These are phyloP conservation scores for Lecanicillium sp. DNA, from an alignment of 2,329 filamentous ascomycete genomes.

Conservation along the genomic window DNA sequence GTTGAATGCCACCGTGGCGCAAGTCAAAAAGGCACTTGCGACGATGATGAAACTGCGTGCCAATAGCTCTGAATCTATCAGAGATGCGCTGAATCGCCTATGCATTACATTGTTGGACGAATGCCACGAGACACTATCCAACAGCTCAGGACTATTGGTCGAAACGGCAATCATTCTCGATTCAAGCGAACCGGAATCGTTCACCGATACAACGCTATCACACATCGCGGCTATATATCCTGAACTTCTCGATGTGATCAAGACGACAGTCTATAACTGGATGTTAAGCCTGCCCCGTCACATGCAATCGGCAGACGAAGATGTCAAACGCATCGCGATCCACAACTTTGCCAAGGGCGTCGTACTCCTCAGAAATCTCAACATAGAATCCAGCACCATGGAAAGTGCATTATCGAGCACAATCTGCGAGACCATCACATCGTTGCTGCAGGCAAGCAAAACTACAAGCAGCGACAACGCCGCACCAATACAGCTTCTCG, in stretches of 20 bases:
- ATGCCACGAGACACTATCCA: slow-evolving; percentile 65
- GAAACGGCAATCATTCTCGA: slow-evolving; percentile 74
- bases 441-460: slow-evolving; percentile 25
- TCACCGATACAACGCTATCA: slow-evolving; percentile 46
- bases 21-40: slow-evolving; percentile 77
- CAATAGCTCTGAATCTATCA: slow-evolving; percentile 65
- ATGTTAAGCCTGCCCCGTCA: slow-evolving; percentile 70
- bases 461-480: slow-evolving; percentile 13
- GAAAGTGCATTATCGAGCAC: slow-evolving; percentile 61
- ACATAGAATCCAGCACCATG: slow-evolving; percentile 59
- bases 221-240: slow-evolving; percentile 58
- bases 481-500: slow-evolving; percentile 23
- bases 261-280: slow-evolving; percentile 73
- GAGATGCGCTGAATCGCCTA: slow-evolving; percentile 58
- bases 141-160: slow-evolving; percentile 64
- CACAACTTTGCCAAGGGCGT: slow-evolving; percentile 71
- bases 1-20: slow-evolving; percentile 72
- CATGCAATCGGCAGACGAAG: slow-evolving; percentile 80
- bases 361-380: slow-evolving; percentile 56
- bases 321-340: slow-evolving; percentile 65
- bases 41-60: slow-evolving; percentile 69
- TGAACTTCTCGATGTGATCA: slow-evolving; percentile 57
- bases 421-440: slow-evolving; percentile 68
- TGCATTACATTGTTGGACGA: slow-evolving; percentile 73
- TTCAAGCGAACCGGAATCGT: slow-evolving; percentile 37